phyloP scores from a whole-genome alignment of 1,284 basidiomycete genomes.

The Schizophyllum commune region DNA sequence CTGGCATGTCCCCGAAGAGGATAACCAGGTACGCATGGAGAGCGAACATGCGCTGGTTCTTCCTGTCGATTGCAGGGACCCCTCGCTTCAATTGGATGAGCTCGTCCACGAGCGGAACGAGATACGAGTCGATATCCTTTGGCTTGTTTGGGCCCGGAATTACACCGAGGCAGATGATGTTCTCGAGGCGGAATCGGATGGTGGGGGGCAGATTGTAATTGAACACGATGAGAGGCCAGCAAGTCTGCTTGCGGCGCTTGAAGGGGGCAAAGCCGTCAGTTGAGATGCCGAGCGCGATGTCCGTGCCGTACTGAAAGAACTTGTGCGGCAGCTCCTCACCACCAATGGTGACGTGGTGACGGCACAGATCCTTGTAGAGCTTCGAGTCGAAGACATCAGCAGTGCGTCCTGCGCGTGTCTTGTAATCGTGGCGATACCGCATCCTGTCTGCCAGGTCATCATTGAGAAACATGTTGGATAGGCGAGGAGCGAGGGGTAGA shows the following conservation, averaged over 20 bases:
- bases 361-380: neutral
- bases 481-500: slow-evolving; percentile 26
- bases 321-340: slow-evolving; percentile 11
- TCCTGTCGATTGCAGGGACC: slow-evolving; percentile 10
- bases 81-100: slow-evolving; percentile 13
- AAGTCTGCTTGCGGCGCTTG: slow-evolving; percentile 16
- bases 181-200: slow-evolving; percentile 17
- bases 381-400: slow-evolving; percentile 3
- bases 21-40: slow-evolving; percentile 13
- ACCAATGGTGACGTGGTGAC: slow-evolving; percentile 6
- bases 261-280: slow-evolving; percentile 27
- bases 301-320: slow-evolving; percentile 18
- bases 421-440: slow-evolving; percentile 13
- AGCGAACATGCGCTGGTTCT: slow-evolving; percentile 1
- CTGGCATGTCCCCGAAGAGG: slow-evolving; percentile 16
- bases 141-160: slow-evolving; percentile 26
- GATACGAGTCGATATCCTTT: slow-evolving; percentile 23
- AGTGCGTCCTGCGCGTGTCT: neutral
- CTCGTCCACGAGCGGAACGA: slow-evolving; percentile 22
- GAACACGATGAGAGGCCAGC: slow-evolving; percentile 24
- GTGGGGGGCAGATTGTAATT: slow-evolving; percentile 24
- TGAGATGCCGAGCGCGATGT: slow-evolving; percentile 23
- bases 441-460: slow-evolving; percentile 12
- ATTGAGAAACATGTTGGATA: slow-evolving; percentile 17
- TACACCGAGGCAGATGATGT: slow-evolving; percentile 21